These are phyloP conservation scores for Pseudocercospora cruenta DNA, from an alignment of 2,329 filamentous ascomycete species.

Conservation along the genomic window DNA sequence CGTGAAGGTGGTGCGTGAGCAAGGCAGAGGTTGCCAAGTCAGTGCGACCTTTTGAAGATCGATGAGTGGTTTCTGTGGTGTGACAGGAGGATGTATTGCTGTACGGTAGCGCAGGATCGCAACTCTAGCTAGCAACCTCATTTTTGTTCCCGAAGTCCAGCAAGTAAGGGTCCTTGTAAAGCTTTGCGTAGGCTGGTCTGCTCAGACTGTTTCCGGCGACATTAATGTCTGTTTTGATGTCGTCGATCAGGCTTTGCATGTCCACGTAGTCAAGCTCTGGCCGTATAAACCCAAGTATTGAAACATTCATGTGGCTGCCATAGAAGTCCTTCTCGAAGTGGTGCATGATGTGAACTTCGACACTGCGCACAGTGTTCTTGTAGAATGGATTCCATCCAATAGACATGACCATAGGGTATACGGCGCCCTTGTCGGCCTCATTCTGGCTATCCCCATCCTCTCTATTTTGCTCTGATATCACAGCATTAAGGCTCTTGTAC, in stretches of 20 bases:
- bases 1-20: constrained; percentile 38
- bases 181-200: constrained; percentile 62
- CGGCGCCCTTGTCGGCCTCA: constrained; percentile 35
- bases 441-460: constrained; percentile 13
- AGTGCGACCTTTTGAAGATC: not conserved
- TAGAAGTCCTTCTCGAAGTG: constrained; percentile 83
- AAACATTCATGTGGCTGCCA: constrained; percentile 73
- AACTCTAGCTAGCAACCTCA: constrained; percentile 36
- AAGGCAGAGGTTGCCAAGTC: not conserved
- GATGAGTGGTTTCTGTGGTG: not conserved
- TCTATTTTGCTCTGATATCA: constrained; percentile 16
- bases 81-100: not conserved
- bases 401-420: constrained; percentile 88
- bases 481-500: constrained; percentile 22
- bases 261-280: constrained; percentile 87
- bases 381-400: constrained; percentile 98
- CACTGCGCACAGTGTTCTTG: constrained; percentile 82
- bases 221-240: constrained; percentile 87
- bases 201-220: constrained; percentile 75
- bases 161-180: constrained; percentile 54
- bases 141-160: constrained; percentile 37
- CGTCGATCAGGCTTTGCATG: constrained; percentile 79
- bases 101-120: not conserved
- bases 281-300: constrained; percentile 84
- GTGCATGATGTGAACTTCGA: constrained; percentile 69